phyloP scores from a whole-genome alignment of 2,329 filamentous ascomycete genomes.

The Septoria linicola region DNA sequence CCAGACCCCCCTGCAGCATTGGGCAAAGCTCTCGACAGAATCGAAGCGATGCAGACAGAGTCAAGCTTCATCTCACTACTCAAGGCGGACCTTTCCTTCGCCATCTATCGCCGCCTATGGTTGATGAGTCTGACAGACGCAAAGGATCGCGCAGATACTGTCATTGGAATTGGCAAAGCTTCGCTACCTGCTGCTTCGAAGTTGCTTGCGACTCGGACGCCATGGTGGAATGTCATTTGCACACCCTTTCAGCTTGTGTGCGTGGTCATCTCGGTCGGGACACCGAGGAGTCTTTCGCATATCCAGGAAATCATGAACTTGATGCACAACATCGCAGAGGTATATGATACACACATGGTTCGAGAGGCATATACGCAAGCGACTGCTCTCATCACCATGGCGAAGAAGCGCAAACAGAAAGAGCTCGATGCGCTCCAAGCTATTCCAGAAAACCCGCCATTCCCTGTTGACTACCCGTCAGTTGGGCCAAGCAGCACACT shows the following conservation, averaged over 20 bases:
- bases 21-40: slow-evolving; percentile 34
- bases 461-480: slow-evolving; percentile 33
- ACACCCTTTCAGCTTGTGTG: slow-evolving; percentile 47
- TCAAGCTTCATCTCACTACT: slow-evolving; percentile 45
- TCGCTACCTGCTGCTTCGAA: slow-evolving; percentile 39
- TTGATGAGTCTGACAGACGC: slow-evolving; percentile 41
- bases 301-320: slow-evolving; percentile 42
- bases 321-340: slow-evolving; percentile 40
- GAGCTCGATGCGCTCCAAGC: slow-evolving; percentile 35
- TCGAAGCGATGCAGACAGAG: slow-evolving; percentile 36
- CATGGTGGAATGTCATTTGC: slow-evolving; percentile 48
- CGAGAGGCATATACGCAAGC: slow-evolving; percentile 42
- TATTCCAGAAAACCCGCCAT: slow-evolving; percentile 30
- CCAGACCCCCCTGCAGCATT: slow-evolving; percentile 39
- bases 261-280: slow-evolving; percentile 44
- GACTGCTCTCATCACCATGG: slow-evolving; percentile 35
- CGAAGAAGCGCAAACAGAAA: slow-evolving; percentile 35
- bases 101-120: slow-evolving; percentile 45
- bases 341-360: slow-evolving; percentile 40
- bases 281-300: slow-evolving; percentile 38
- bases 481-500: slow-evolving; percentile 30
- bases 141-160: slow-evolving; percentile 40
- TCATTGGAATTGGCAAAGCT: slow-evolving; percentile 39
- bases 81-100: slow-evolving; percentile 56
- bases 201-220: slow-evolving; percentile 38